Percentiles rank a stretch among this genome's conserved stretches.
These are phyloP conservation scores for Cordyceps javanica DNA, from an alignment of 2,329 filamentous ascomycete genomes.

Conservation along the genomic window DNA sequence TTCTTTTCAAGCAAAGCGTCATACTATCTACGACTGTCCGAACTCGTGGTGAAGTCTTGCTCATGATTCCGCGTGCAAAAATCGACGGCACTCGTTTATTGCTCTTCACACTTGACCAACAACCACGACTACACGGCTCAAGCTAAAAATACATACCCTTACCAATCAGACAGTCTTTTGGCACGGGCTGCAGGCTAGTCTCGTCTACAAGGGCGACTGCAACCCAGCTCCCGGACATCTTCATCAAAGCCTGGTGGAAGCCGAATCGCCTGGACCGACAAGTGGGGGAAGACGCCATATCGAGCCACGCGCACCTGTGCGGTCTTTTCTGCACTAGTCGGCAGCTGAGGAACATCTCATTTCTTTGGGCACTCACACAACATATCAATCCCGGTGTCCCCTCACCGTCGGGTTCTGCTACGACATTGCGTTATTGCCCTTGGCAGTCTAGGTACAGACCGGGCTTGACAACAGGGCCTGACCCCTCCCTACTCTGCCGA, in stretches of 20 bases:
- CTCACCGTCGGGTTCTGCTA: not conserved
- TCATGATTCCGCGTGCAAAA: not conserved
- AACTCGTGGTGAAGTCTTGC: too few species aligned
- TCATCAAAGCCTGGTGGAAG: not conserved
- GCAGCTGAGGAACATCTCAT: not conserved
- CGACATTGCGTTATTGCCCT: not conserved
- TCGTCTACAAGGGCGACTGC: not conserved
- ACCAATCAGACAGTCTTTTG: not conserved
- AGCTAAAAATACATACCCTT: not conserved
- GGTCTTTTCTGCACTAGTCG: not conserved
- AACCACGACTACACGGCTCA: not conserved
- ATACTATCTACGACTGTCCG: too few species aligned
- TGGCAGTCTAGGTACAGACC: not conserved
- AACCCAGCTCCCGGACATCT: constrained; percentile 3
- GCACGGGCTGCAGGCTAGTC: not conserved
- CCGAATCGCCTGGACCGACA: not conserved
- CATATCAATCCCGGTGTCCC: too few species aligned
- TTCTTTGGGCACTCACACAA: not conserved
- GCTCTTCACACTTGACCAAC: not conserved
- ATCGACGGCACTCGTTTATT: not conserved
- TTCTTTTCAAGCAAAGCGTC: not conserved
- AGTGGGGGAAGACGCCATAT: constrained; percentile 4
- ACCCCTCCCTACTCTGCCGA: not conserved
- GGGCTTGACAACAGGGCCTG: not conserved
- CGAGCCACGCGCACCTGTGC: constrained; percentile 3